Evolutionary conservation across 2,329 filamentous ascomycete genomes (phyloP).

Genomic region (Chrysosporium queenslandicum): DNA sequence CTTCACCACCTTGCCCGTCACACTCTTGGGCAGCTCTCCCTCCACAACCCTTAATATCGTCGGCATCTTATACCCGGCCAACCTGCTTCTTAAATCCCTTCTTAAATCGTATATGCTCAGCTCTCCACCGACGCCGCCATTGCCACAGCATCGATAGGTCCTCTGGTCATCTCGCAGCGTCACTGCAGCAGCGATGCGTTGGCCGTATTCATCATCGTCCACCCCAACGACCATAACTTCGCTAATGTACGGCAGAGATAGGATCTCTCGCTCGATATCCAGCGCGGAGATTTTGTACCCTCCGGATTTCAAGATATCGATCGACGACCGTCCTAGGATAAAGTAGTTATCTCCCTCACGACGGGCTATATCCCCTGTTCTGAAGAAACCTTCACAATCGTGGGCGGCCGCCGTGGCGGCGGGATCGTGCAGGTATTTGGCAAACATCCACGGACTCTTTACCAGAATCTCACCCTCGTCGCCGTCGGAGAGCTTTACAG

Average conservation of each 20-base stretch:
- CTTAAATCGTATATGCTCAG: slow-evolving; percentile 14
- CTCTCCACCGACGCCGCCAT: slow-evolving; percentile 4
- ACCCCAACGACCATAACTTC: slow-evolving; percentile 18
- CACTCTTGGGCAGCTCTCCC: slow-evolving; percentile 41
- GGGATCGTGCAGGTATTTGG: slow-evolving; percentile 12
- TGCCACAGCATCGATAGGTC: slow-evolving; percentile 8
- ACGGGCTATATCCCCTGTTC: slow-evolving; percentile 17
- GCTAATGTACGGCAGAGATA: slow-evolving; percentile 17
- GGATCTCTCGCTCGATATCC: slow-evolving; percentile 17
- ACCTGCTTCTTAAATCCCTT: slow-evolving; percentile 10
- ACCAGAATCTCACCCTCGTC: slow-evolving; percentile 17
- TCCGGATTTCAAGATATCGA: slow-evolving; percentile 18
- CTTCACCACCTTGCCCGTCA: slow-evolving; percentile 44
- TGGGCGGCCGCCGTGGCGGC: slow-evolving; percentile 12
- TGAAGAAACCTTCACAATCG: slow-evolving; percentile 18
- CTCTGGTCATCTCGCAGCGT: slow-evolving; percentile 14
- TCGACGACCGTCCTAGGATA: slow-evolving; percentile 18
- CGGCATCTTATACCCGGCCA: slow-evolving; percentile 17
- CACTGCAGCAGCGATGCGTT: slow-evolving; percentile 14
- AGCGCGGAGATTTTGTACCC: slow-evolving; percentile 18
- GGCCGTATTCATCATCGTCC: slow-evolving; percentile 15
- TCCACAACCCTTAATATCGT: slow-evolving; percentile 26
- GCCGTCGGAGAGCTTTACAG: slow-evolving; percentile 30
- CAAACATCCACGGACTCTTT: slow-evolving; percentile 17
- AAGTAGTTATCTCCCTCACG: slow-evolving; percentile 16